Percentiles rank a stretch among this genome's conserved stretches.
Evolutionary conservation across 352 stramenopile species (phyloP).

Genomic region (Pythium periplocum): DNA sequence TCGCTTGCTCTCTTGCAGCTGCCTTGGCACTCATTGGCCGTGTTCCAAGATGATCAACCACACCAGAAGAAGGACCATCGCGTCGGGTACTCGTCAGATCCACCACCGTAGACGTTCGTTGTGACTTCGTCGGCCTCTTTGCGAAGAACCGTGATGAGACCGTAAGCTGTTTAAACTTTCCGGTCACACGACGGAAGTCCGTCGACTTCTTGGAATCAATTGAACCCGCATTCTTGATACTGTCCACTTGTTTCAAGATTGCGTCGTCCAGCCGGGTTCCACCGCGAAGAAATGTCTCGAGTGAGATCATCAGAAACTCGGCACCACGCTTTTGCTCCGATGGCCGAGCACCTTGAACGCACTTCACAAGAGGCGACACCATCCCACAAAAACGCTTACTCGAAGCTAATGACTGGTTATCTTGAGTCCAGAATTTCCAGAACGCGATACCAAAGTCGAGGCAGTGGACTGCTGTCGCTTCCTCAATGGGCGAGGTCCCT

Average conservation of each 20-base stretch:
- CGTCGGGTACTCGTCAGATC: slow-evolving; percentile 1
- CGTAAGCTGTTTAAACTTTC: slow-evolving; percentile 62
- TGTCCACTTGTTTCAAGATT: slow-evolving; percentile 41
- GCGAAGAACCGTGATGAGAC: slow-evolving; percentile 50
- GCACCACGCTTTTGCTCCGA: slow-evolving; percentile 61
- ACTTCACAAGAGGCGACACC: slow-evolving; percentile 46
- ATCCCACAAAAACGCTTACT: slow-evolving; percentile 54
- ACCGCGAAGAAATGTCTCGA: slow-evolving; percentile 44
- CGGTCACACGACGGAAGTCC: slow-evolving; percentile 53
- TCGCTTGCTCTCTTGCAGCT: slow-evolving; percentile 42
- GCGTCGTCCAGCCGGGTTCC: slow-evolving; percentile 48
- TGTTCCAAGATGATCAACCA: neutral
- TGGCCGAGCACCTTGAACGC: slow-evolving; percentile 34
- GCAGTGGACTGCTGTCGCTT: slow-evolving; percentile 51
- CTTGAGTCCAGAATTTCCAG: slow-evolving; percentile 62
- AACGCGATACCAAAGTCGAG: slow-evolving; percentile 71
- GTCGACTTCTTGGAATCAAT: slow-evolving; percentile 68
- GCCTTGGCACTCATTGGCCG: slow-evolving; percentile 59
- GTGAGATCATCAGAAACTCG: slow-evolving; percentile 61
- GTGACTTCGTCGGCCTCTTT: slow-evolving; percentile 22
- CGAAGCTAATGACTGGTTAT: slow-evolving; percentile 36
- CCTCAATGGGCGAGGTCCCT: slow-evolving; percentile 23
- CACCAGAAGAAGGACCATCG: neutral
- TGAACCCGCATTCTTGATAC: slow-evolving; percentile 33
- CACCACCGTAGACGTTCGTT: neutral